Conservation (phyloP, 495 filamentous ascomycete species). For the Aspergillus carlsbadensis region DNA sequence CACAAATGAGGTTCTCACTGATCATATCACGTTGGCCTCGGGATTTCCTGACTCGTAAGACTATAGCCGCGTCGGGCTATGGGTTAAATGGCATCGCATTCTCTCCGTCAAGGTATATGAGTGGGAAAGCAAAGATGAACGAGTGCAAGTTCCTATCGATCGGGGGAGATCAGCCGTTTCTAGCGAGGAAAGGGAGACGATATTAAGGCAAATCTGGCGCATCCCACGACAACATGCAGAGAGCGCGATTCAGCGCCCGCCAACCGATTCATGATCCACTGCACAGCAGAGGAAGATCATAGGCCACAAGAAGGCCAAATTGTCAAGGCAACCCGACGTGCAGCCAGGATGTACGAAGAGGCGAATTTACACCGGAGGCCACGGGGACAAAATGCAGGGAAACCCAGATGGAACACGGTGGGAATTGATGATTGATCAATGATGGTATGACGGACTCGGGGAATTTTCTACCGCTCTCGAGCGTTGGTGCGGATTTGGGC, state of each 20-base stretch:
- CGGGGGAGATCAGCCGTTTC: background rate
- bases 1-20: no score
- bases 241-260: constrained; percentile 3
- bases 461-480: constrained; percentile 12
- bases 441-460: constrained; percentile 12
- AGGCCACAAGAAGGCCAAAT: constrained; percentile 17
- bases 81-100: no score
- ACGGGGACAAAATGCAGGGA: constrained; percentile 16
- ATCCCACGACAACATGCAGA: constrained; percentile 2
- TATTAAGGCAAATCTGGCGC: constrained; percentile 8
- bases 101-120: background rate
- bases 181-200: background rate
- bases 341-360: constrained; percentile 11
- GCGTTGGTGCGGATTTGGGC: constrained; percentile 15
- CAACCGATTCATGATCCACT: constrained; percentile 5
- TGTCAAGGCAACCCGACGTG: constrained; percentile 16
- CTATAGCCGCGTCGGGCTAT: no score
- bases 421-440: constrained; percentile 5
- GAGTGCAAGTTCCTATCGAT: background rate
- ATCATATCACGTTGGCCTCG: no score
- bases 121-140: background rate
- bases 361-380: constrained; percentile 9
- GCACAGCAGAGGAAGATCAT: constrained; percentile 6
- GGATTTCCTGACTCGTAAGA: no score
- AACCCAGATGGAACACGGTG: constrained; percentile 3